phyloP scores from a whole-genome alignment of 768 basidiomycete genomes.

The Termitomyces sp. region DNA sequence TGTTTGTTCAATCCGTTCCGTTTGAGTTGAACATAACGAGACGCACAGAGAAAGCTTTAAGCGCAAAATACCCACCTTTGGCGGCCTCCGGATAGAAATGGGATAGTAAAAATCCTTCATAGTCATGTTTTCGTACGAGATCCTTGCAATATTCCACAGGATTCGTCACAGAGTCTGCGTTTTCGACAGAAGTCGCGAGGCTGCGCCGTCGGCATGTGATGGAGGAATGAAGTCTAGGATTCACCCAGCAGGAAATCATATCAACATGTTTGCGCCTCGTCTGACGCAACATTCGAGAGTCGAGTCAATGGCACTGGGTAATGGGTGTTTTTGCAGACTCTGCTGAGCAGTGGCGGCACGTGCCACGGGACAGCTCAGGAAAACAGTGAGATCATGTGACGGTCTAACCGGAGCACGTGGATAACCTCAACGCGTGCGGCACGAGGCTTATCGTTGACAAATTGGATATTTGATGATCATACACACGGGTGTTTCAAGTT shows the following conservation, averaged over 20 bases:
- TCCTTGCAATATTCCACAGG: constrained; percentile 65
- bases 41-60: constrained; percentile 83
- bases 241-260: not conserved
- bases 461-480: not conserved
- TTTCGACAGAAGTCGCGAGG: constrained; percentile 6
- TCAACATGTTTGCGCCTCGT: not conserved
- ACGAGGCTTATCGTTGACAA: too few relatives aligned
- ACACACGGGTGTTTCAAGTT: too few relatives aligned
- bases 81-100: constrained; percentile 68
- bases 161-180: constrained; percentile 23
- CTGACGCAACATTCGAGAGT: not conserved
- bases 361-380: not conserved
- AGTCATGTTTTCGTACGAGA: constrained; percentile 76
- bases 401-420: too few relatives aligned
- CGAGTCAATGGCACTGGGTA: too few relatives aligned
- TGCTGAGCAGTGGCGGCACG: too few relatives aligned
- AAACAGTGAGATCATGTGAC: not conserved
- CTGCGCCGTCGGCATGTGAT: constrained; percentile 2
- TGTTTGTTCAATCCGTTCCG: constrained; percentile 1
- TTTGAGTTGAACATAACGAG: constrained; percentile 6
- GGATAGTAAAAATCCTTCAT: constrained; percentile 71
- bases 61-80: constrained; percentile 68
- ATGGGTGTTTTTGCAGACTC: too few relatives aligned
- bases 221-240: not conserved
- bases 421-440: too few relatives aligned